Base-by-base conservation (phyloP, 345 rosid genomes). In the Lumnitzera racemosa region DNA sequence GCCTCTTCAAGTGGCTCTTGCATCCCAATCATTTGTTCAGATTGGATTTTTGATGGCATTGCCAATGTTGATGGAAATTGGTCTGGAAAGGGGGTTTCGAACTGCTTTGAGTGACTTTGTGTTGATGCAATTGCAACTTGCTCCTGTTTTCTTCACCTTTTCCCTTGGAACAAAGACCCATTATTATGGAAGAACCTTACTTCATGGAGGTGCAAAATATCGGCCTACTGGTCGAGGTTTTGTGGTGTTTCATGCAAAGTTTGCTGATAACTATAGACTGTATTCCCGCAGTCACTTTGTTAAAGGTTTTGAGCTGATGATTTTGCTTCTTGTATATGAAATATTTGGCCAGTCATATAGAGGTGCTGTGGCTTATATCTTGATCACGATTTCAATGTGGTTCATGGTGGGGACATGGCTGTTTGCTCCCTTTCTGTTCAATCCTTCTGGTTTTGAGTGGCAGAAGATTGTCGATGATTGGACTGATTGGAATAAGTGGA, bases 401-500 rank as follows among this genome's bases (percentile, higher is more conserved):
- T 95, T 95, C 74, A 90, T 95, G 96, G 97, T 88, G 24, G 97
- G 99, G 49, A 88, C 97, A 13, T 90, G 99, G 97, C 97, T 95
- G 53, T 95, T 95, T 58, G 97, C 99, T 46, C 99, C 99, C 4
- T 90, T 95, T 83, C 80, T 94, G 53, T 95, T 90, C 80, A 95
- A 95, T 73, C 99, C 99, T 14, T 95, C 99, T 25, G 97, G 99
- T 9, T 94, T 94, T 49, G 97, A 94, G 72, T 94, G 99, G 99
- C 99, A 94, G 79, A 90, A 95, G 66, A 95, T 95, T 62, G 88
- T 95, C 63, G 99, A 95, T 72, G 99, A 95, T 73, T 95, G 99
- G 99, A 86, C 97, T 67, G 99, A 95, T 68, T 95, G 99, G 99
- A 90, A 95, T 72, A 95, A 95, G 74, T 95, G 99, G 99, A 84